Evolutionary conservation across 805 yeast species (phyloP), one percentile per base, ranked within the genome.

Genomic region (Lachancea dasiensis): DNA sequence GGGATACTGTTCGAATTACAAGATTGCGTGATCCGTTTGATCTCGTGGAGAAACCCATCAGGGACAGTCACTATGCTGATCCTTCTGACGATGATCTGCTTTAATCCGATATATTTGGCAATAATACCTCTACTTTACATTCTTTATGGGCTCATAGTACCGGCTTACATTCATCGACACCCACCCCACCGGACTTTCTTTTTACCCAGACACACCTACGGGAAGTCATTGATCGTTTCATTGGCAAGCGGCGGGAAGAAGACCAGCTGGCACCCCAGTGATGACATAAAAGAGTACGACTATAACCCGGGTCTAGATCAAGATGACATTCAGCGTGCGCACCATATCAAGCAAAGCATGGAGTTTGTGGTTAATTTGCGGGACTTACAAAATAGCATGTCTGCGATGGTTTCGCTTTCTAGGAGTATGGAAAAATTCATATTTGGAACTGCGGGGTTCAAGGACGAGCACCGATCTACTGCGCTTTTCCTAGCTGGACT

Each of bases 11-110:
- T 83, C 48, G 70, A 64, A 28, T 40, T 78, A 2, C 90, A 83
- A 49, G 80, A 79, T 47, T 75, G 77, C 2, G 28, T 80, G 1
- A 65, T 79, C 5, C 73, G 76, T 34, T 53, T 83, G 1, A 41
- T 85, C 17, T 73, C 84, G 4, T 89, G 97, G 97, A 74, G 77
- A 42, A 67, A 70, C 19, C 89, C 94, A 0, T 67, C 83, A 0
- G 71, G 76, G 44, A 87, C 96, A 0, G 46, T 87, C 4, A 65
- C 81, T 0, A 54, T 66, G 16, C 59, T 86, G 38, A 63, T 80
- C 4, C 44, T 77, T 1, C 79, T 81, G 46, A 79, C 95, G 0
- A 68, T 77, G 43, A 63, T 79, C 1, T 82, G 92, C 49, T 58
- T 80, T 24, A 73, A 82, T 63, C 95, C 95, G 0, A 77, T 77